Evolutionary conservation across 179 eudicot genomes (phyloP).

Genomic region (Camellia oleifera): DNA sequence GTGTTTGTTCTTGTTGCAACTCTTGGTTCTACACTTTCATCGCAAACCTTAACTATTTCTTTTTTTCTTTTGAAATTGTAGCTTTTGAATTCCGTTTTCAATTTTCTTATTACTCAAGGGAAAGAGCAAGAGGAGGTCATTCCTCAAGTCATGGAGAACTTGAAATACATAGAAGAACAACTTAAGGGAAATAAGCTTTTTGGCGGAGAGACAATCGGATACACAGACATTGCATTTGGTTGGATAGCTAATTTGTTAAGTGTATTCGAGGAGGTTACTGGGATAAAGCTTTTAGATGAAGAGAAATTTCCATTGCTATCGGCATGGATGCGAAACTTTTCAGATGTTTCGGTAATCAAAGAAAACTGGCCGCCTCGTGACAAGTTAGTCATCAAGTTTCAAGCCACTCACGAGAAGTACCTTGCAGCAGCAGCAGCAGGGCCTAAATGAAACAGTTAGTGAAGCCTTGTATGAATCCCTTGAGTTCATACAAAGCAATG

Average conservation of each 20-base stretch:
- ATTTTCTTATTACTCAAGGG: constrained; percentile 16
- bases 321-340: constrained; percentile 28
- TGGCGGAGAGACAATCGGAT: constrained; percentile 38
- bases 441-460: constrained; percentile 11
- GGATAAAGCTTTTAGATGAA: constrained; percentile 17
- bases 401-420: constrained; percentile 18
- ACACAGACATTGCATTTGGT: constrained; percentile 37
- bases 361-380: constrained; percentile 36
- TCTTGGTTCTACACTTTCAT: no score
- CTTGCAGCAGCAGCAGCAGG: not conserved
- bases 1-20: no score
- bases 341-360: constrained; percentile 29
- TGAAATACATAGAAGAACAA: constrained; percentile 28
- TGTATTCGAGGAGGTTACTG: constrained; percentile 23
- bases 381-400: constrained; percentile 25
- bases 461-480: not conserved
- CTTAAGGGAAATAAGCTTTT: constrained; percentile 39
- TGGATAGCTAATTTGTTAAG: constrained; percentile 35
- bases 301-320: constrained; percentile 28
- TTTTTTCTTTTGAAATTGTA: not conserved
- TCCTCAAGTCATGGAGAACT: constrained; percentile 15
- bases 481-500: no score
- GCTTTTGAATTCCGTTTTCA: constrained; percentile 21
- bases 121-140: constrained; percentile 31
- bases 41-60: not conserved